These are phyloP conservation scores for Suhomyces anneliseae DNA, from an alignment of 1,139 yeast genomes.

Conservation along the genomic window DNA sequence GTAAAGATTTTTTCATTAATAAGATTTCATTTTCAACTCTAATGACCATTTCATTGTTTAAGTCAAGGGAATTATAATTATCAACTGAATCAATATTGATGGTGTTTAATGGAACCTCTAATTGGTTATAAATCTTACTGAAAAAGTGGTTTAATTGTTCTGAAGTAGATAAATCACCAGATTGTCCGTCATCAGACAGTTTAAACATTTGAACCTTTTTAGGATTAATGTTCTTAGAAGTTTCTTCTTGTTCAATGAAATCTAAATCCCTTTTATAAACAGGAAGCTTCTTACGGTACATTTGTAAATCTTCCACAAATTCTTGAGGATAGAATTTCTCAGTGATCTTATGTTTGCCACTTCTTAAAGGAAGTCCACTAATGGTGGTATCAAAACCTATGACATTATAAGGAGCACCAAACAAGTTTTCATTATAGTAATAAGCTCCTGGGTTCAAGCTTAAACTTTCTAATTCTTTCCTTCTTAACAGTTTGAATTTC, in stretches of 20 bases:
- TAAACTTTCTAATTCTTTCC: slow-evolving; percentile 35
- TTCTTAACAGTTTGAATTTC: slow-evolving; percentile 37
- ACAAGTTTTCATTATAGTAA: slow-evolving; percentile 31
- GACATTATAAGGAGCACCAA: slow-evolving; percentile 41
- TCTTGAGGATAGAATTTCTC: slow-evolving; percentile 37
- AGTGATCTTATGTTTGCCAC: slow-evolving; percentile 21
- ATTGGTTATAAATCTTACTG: slow-evolving; percentile 23
- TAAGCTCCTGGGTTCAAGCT: slow-evolving; percentile 30
- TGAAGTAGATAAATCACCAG: slow-evolving; percentile 3
- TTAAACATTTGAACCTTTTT: slow-evolving; percentile 10
- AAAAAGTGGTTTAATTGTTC: slow-evolving; percentile 14
- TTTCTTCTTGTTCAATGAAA: slow-evolving; percentile 33
- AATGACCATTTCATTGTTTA: slow-evolving; percentile 20
- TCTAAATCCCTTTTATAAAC: slow-evolving; percentile 42
- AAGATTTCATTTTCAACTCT: slow-evolving; percentile 36
- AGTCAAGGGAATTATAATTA: slow-evolving; percentile 32
- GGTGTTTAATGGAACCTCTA: slow-evolving; percentile 30
- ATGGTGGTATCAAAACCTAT: slow-evolving; percentile 45
- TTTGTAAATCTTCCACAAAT: slow-evolving; percentile 41
- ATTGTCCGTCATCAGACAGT: neutral
- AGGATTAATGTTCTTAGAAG: slow-evolving; percentile 24
- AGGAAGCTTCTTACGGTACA: slow-evolving; percentile 32
- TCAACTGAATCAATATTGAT: slow-evolving; percentile 30
- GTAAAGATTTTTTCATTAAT: slow-evolving; percentile 25
- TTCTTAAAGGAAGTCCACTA: slow-evolving; percentile 41